Conservation (phyloP, 208 protist species). For the Entamoeba invadens region DNA sequence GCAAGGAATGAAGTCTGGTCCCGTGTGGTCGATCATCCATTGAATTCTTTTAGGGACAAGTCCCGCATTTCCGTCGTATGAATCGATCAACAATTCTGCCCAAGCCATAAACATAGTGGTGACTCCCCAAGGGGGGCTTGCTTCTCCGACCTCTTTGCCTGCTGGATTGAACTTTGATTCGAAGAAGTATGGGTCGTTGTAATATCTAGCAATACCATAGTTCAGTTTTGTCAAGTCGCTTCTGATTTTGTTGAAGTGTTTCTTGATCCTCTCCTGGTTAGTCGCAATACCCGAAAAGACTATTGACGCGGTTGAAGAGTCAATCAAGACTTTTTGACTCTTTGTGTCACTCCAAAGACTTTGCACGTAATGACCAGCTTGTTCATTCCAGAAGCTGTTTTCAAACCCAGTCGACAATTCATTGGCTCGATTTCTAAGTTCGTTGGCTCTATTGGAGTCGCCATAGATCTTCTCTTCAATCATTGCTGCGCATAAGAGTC, state of each 20-base stretch:
- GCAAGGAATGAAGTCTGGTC: slow-evolving; percentile 2
- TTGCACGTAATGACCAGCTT: slow-evolving; percentile 5
- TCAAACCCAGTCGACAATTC: background rate
- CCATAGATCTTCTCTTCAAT: background rate
- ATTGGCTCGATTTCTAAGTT: background rate
- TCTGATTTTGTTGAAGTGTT: background rate
- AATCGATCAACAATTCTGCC: background rate
- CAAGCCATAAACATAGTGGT: slow-evolving; percentile 6
- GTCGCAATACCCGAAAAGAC: background rate
- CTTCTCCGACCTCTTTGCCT: background rate
- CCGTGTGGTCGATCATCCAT: slow-evolving; percentile 14
- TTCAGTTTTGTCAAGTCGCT: background rate
- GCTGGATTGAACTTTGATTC: slow-evolving; percentile 3
- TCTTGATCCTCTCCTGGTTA: background rate
- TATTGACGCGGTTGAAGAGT: slow-evolving; percentile 11
- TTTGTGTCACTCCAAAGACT: background rate
- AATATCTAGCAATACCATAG: slow-evolving; percentile 8
- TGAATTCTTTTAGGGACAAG: background rate
- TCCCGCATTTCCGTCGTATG: background rate
- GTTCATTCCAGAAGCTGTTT: background rate
- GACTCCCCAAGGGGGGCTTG: slow-evolving; percentile 6
- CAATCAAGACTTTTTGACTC: background rate
- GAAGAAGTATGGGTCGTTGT: slow-evolving; percentile 16
- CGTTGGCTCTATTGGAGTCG: background rate
- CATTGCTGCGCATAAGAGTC: slow-evolving; percentile 1